Conservation (phyloP, 2,329 filamentous ascomycete species). For the Dendryphion nanum region DNA sequence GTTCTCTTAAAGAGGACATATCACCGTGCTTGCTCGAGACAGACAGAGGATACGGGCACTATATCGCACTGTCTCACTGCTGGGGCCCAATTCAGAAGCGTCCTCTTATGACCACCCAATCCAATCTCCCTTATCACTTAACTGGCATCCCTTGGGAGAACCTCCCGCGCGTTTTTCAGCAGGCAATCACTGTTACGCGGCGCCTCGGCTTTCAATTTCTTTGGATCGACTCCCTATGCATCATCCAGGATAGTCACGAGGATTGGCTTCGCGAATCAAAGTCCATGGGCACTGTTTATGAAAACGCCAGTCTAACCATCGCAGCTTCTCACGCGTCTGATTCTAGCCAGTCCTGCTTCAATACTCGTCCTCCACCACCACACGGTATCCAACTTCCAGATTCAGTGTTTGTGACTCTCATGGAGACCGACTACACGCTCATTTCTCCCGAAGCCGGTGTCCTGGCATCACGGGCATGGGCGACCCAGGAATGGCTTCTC, state of each 20-base stretch:
- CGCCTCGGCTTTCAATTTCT: constrained; percentile 9
- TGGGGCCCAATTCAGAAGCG: constrained; percentile 16
- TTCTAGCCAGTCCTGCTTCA: constrained; percentile 16
- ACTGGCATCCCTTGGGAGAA: constrained; percentile 12
- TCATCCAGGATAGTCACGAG: constrained; percentile 8
- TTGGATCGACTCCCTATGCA: too few species aligned
- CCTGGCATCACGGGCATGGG: constrained; percentile 17
- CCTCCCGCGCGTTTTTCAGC: constrained; percentile 7
- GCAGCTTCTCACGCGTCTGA: constrained; percentile 16
- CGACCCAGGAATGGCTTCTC: constrained; percentile 20
- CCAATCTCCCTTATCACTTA: constrained; percentile 10
- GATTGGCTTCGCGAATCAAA: constrained; percentile 14
- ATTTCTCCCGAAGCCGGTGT: constrained; percentile 14
- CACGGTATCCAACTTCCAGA: constrained; percentile 10
- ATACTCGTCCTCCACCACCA: constrained; percentile 6
- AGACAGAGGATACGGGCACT: constrained; percentile 10
- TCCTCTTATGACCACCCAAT: constrained; percentile 19
- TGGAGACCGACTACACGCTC: constrained; percentile 12
- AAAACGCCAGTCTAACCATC: constrained; percentile 12
- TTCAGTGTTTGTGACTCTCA: constrained; percentile 11
- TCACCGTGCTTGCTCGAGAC: constrained; percentile 16
- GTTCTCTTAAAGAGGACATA: constrained; percentile 8
- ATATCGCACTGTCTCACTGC: constrained; percentile 20
- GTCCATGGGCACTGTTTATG: constrained; percentile 10
- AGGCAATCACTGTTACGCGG: constrained; percentile 9